Evolutionary conservation across 2,329 filamentous ascomycete genomes (phyloP).

Genomic region (Aspergillus sp.): DNA sequence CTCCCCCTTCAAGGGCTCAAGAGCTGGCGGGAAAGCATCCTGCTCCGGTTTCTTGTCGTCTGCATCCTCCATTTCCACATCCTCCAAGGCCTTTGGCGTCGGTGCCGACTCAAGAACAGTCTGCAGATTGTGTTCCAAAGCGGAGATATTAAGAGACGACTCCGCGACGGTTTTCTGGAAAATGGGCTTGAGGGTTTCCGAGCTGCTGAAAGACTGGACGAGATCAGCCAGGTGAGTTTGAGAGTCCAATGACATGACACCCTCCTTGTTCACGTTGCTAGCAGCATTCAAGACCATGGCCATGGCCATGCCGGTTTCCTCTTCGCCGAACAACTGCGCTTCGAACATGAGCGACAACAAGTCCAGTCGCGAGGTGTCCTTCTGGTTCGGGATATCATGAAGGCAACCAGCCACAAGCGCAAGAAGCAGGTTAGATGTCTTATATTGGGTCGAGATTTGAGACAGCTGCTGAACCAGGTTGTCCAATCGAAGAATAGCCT

Average conservation of each 20-base stretch:
- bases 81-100: conserved; percentile 50
- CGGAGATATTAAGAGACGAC: conserved; percentile 69
- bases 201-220: conserved; percentile 65
- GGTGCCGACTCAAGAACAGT: conserved; percentile 63
- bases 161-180: conserved; percentile 67
- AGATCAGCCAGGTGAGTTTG: conserved; percentile 65
- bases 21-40: conserved; percentile 31
- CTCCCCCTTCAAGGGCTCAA: conserved; percentile 34
- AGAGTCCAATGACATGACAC: conserved; percentile 42
- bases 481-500: conserved; percentile 42
- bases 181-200: conserved; percentile 59
- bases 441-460: conserved; percentile 34
- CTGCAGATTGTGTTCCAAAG: conserved; percentile 72
- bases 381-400: conserved; percentile 31
- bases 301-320: conserved; percentile 32
- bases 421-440: conserved; percentile 35
- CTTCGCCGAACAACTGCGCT: conserved; percentile 29
- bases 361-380: conserved; percentile 46
- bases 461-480: conserved; percentile 33
- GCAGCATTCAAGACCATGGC: conserved; percentile 34
- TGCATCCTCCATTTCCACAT: conserved; percentile 52
- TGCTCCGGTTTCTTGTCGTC: conserved; percentile 23
- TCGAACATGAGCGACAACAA: conserved; percentile 41
- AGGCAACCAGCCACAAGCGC: conserved; percentile 38
- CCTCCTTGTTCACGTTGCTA: conserved; percentile 48